phyloP scores from a whole-genome alignment of 2,329 filamentous ascomycete species.

The Cordyceps javanica region DNA sequence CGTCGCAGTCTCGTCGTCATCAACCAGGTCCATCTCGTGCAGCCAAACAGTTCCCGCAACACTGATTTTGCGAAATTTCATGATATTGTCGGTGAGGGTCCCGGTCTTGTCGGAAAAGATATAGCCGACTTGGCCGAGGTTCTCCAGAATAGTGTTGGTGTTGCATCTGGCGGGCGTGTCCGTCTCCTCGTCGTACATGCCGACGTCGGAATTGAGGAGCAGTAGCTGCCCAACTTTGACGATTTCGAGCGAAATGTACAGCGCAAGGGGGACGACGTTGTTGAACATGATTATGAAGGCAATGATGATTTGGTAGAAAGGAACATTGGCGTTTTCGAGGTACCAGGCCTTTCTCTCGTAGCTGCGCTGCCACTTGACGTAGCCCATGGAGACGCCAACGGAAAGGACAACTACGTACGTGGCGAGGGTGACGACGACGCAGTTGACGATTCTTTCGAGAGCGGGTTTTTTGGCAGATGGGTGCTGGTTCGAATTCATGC shows the following conservation, averaged over 20 bases:
- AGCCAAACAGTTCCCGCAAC: conserved; percentile 86
- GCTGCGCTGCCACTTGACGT: conserved; percentile 65
- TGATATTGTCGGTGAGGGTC: conserved; percentile 87
- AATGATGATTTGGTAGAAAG: conserved; percentile 74
- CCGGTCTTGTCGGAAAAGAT: conserved; percentile 94
- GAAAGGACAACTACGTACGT: conserved; percentile 73
- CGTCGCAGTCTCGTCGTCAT: conserved; percentile 17
- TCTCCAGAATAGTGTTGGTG: conserved; percentile 92
- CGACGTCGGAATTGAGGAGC: conserved; percentile 71
- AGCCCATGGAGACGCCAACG: conserved; percentile 75
- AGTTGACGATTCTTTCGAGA: conserved; percentile 70
- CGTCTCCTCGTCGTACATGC: conserved; percentile 83
- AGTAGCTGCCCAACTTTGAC: conserved; percentile 76
- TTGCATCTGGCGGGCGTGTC: conserved; percentile 85
- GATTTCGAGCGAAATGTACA: conserved; percentile 87
- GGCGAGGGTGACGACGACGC: conserved; percentile 75
- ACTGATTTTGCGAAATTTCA: conserved; percentile 92
- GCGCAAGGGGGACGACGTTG: conserved; percentile 83
- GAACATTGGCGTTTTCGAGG: conserved; percentile 61
- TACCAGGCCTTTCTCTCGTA: conserved; percentile 73
- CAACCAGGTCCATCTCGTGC: conserved; percentile 64
- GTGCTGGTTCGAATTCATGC: conserved; percentile 88
- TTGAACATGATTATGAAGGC: conserved; percentile 97
- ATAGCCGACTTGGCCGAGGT: conserved; percentile 83
- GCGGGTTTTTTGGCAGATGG: conserved; percentile 77